These are phyloP conservation scores for Stephania cephalantha DNA, from an alignment of 164 flowering plant species.

Conservation along the genomic window DNA sequence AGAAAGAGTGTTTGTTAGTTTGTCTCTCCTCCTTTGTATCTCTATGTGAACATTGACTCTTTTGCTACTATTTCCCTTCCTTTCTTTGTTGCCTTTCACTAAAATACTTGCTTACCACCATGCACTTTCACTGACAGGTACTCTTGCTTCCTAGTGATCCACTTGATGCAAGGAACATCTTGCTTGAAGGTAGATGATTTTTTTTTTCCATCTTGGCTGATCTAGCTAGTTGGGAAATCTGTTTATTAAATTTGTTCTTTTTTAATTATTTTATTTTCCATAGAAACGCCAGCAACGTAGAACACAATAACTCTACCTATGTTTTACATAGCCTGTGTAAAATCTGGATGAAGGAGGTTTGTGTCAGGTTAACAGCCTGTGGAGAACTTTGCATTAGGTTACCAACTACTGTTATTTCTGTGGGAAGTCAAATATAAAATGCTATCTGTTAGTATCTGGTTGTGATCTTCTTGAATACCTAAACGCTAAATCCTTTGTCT, in stretches of 20 bases:
- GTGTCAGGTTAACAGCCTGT: no score
- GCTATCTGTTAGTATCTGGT: background rate
- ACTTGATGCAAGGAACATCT: constrained; percentile 83
- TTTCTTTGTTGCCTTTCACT: background rate
- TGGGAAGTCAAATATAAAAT: no score
- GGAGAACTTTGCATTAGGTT: no score
- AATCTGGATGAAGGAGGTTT: no score
- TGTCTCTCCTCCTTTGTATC: background rate
- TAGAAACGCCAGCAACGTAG: no score
- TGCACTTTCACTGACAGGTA: constrained; percentile 32
- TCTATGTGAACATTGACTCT: background rate
- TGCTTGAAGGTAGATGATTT: constrained; percentile 79
- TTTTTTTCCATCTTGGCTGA: constrained; percentile 5
- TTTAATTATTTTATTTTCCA: background rate
- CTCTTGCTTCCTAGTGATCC: constrained; percentile 91
- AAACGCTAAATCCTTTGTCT: background rate
- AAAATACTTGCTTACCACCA: constrained; percentile 4
- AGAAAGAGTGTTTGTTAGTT: background rate
- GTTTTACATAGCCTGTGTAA: no score
- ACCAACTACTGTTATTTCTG: background rate
- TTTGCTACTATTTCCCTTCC: background rate
- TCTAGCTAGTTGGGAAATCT: background rate
- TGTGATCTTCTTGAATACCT: no score
- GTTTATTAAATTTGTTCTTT: background rate
- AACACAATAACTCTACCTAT: no score